A percentile compares a stretch with the other conserved stretches of the same genome.
Evolutionary conservation across 768 basidiomycete genomes (phyloP).

Genomic region (Nidularia pulvinata): DNA sequence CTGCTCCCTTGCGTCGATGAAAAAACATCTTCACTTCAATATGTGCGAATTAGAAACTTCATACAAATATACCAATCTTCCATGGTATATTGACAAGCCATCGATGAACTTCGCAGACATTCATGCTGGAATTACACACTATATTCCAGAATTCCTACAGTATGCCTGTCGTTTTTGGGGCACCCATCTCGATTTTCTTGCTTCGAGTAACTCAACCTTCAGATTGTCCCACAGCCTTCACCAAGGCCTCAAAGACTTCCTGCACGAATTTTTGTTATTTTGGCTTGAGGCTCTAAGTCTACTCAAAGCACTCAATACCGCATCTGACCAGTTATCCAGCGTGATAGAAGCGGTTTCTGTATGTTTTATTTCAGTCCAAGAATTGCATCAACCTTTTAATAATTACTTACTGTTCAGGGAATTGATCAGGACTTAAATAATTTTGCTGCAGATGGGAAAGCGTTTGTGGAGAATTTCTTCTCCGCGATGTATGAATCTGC

Average conservation of each 20-base stretch:
- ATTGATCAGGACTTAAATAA: slow-evolving; percentile 8
- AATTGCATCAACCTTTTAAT: background rate
- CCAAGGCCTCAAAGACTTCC: slow-evolving; percentile 4
- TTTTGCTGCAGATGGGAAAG: background rate
- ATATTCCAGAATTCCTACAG: slow-evolving; percentile 17
- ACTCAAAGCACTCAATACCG: slow-evolving; percentile 9
- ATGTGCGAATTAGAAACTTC: slow-evolving; percentile 28
- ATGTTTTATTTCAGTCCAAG: background rate
- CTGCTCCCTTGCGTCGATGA: slow-evolving; percentile 21
- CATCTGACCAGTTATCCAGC: background rate
- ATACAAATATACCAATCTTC: slow-evolving; percentile 1
- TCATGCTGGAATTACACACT: slow-evolving; percentile 8
- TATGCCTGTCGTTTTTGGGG: slow-evolving; percentile 29
- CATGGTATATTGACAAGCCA: too few relatives aligned
- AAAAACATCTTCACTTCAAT: slow-evolving; percentile 25
- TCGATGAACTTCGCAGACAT: slow-evolving; percentile 6
- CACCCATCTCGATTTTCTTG: slow-evolving; percentile 15
- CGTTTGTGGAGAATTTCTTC: background rate
- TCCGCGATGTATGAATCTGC: background rate
- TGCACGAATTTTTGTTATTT: slow-evolving; percentile 19
- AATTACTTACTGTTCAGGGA: background rate
- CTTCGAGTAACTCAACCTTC: background rate
- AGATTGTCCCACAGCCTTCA: slow-evolving; percentile 6
- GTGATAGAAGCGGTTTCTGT: slow-evolving; percentile 8
- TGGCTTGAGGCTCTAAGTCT: slow-evolving; percentile 31